These are phyloP conservation scores for Phytopythium chamaehyphon DNA, from an alignment of 352 stramenopile species.

Conservation along the genomic window DNA sequence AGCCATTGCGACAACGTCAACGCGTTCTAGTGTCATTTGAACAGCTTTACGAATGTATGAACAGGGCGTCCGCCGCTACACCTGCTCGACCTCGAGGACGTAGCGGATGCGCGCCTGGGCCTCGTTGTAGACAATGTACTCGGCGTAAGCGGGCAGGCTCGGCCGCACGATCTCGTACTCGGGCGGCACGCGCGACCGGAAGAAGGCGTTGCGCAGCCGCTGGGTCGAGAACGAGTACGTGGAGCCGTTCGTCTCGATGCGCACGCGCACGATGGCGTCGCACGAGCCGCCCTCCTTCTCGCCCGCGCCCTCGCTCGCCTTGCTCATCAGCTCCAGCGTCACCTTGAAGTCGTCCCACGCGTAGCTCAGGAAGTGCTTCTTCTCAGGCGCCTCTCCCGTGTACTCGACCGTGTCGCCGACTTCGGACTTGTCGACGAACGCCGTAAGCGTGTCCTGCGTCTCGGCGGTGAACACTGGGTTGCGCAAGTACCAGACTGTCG, in stretches of 20 bases:
- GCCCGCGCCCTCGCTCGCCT: constrained; percentile 6
- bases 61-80: too few species aligned
- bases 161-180: constrained; percentile 16
- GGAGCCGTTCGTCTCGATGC: constrained; percentile 19
- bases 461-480: constrained; percentile 27
- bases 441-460: constrained; percentile 32
- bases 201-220: constrained; percentile 47
- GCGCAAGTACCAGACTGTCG: constrained; percentile 31
- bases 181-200: constrained; percentile 7
- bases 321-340: constrained; percentile 45
- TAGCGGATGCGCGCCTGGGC: constrained; percentile 53
- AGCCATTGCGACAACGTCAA: too few species aligned
- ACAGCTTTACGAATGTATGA: too few species aligned
- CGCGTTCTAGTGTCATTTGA: too few species aligned
- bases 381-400: constrained; percentile 25
- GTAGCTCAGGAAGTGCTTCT: constrained; percentile 29
- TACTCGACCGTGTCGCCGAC: constrained; percentile 36
- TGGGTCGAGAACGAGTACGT: constrained; percentile 37
- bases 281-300: constrained; percentile 2
- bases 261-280: constrained; percentile 15
- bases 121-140: constrained; percentile 66
- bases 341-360: constrained; percentile 21
- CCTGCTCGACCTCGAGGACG: constrained; percentile 31
- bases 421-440: constrained; percentile 35
- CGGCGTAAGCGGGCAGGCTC: constrained; percentile 30